These are phyloP conservation scores for Hericium rajendrae DNA, from an alignment of 768 basidiomycete species.

Conservation along the genomic window DNA sequence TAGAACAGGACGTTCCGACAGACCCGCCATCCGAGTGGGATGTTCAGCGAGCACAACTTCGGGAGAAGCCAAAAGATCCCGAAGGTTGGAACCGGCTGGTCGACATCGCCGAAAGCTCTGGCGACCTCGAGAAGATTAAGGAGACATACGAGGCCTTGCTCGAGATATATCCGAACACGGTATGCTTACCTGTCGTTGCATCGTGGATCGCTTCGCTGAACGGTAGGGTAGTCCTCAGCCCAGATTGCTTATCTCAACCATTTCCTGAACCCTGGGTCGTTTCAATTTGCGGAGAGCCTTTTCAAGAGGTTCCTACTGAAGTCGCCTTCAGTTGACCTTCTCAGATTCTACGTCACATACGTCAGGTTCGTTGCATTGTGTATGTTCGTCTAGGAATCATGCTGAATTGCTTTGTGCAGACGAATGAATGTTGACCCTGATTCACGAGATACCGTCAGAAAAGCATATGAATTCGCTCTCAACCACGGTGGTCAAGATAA, in stretches of 20 bases:
- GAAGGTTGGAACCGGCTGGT: conserved; percentile 73
- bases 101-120: conserved; percentile 63
- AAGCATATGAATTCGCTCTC: conserved; percentile 91
- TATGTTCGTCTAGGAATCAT: conserved; percentile 7
- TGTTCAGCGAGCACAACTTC: conserved; percentile 45
- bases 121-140: conserved; percentile 73
- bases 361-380: conserved; percentile 42
- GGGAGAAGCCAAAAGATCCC: conserved; percentile 64
- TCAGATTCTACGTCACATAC: conserved; percentile 90
- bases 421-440: conserved; percentile 58
- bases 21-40: conserved; percentile 59
- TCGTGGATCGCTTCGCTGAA: conserved; percentile 16
- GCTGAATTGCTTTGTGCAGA: conserved; percentile 26
- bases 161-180: conserved; percentile 84
- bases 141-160: conserved; percentile 76
- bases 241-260: conserved; percentile 82
- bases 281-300: conserved; percentile 74
- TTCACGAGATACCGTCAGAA: conserved; percentile 69
- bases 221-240: conserved; percentile 50
- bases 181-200: conserved; percentile 36
- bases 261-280: conserved; percentile 55
- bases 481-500: conserved; percentile 86
- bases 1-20: conserved; percentile 6
- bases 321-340: conserved; percentile 83
- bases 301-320: conserved; percentile 81